Evolutionary conservation across 1,284 basidiomycete species (phyloP).

Genomic region (Spongispora temasekensis): DNA sequence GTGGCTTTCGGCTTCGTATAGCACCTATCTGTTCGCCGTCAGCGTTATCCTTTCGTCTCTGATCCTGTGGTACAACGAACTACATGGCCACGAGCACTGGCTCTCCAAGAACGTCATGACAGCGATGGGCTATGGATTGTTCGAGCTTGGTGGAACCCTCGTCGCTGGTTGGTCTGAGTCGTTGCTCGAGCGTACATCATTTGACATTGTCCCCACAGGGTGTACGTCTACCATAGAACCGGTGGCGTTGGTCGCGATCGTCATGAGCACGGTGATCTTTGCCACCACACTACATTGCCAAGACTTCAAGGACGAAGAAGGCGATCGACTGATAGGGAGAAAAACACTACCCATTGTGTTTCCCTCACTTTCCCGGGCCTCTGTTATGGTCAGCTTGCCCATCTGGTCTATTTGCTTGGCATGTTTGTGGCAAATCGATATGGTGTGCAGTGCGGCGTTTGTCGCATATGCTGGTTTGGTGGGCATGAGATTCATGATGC

Average conservation of each 20-base stretch:
- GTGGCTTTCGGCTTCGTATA: slow-evolving; percentile 36
- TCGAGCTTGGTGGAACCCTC: slow-evolving; percentile 35
- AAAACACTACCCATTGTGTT: slow-evolving; percentile 40
- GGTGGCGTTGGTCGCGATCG: slow-evolving; percentile 27
- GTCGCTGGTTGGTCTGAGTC: slow-evolving; percentile 22
- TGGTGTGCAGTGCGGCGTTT: slow-evolving; percentile 29
- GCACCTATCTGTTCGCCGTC: slow-evolving; percentile 32
- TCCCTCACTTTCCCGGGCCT: slow-evolving; percentile 31
- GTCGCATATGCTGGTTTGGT: slow-evolving; percentile 34
- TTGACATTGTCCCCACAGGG: slow-evolving; percentile 20
- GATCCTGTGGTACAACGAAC: slow-evolving; percentile 41
- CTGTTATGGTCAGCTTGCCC: slow-evolving; percentile 31
- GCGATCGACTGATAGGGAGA: slow-evolving; percentile 37
- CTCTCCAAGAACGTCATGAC: slow-evolving; percentile 36
- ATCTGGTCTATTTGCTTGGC: slow-evolving; percentile 34
- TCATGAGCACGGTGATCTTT: slow-evolving; percentile 28
- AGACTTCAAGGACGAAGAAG: slow-evolving; percentile 43
- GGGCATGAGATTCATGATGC: slow-evolving; percentile 31
- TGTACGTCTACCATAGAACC: slow-evolving; percentile 29
- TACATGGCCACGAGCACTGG: slow-evolving; percentile 35
- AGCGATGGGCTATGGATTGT: slow-evolving; percentile 37
- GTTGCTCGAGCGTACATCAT: not conserved
- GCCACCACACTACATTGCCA: slow-evolving; percentile 43
- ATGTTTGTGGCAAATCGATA: slow-evolving; percentile 28
- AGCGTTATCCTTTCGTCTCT: slow-evolving; percentile 34